Conservation (phyloP, 192 early-diverging fungal genomes). For the Backusella psychrophila region DNA sequence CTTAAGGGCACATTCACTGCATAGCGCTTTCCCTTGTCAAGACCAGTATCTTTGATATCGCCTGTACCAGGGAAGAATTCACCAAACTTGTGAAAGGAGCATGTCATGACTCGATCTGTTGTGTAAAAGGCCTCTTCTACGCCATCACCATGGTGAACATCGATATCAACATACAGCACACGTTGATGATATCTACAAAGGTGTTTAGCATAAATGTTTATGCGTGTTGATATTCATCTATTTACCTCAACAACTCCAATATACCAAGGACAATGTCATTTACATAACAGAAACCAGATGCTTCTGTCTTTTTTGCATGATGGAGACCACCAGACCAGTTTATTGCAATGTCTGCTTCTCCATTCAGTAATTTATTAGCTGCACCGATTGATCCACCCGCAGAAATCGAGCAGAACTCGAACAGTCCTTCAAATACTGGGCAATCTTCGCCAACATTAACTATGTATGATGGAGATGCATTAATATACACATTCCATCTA, state of each 20-base stretch:
- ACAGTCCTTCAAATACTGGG: constrained; percentile 94
- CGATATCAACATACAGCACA: constrained; percentile 97
- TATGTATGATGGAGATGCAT: constrained; percentile 5
- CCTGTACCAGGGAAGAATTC: constrained; percentile 99
- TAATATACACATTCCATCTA: not conserved
- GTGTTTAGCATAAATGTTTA: not conserved
- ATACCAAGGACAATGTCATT: constrained; percentile 92
- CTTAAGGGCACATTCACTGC: constrained; percentile 95
- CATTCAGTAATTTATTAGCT: constrained; percentile 59
- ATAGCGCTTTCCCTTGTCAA: constrained; percentile 87
- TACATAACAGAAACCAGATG: constrained; percentile 95
- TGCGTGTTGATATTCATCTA: no score
- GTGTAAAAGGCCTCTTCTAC: constrained; percentile 99
- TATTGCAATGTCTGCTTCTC: constrained; percentile 68
- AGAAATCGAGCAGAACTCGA: constrained; percentile 89
- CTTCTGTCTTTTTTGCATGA: constrained; percentile 80
- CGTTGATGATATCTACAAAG: constrained; percentile 72
- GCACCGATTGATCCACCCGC: constrained; percentile 91
- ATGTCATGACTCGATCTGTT: constrained; percentile 99
- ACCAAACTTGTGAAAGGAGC: constrained; percentile 98
- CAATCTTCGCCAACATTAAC: constrained; percentile 92
- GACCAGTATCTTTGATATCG: constrained; percentile 91
- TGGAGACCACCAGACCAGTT: constrained; percentile 92
- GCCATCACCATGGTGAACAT: constrained; percentile 98
- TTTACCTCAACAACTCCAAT: constrained; percentile 77